Evolutionary conservation across 495 filamentous ascomycete genomes (phyloP), one percentile per base, ranked within the genome.

Genomic region (Penicillium salamii): DNA sequence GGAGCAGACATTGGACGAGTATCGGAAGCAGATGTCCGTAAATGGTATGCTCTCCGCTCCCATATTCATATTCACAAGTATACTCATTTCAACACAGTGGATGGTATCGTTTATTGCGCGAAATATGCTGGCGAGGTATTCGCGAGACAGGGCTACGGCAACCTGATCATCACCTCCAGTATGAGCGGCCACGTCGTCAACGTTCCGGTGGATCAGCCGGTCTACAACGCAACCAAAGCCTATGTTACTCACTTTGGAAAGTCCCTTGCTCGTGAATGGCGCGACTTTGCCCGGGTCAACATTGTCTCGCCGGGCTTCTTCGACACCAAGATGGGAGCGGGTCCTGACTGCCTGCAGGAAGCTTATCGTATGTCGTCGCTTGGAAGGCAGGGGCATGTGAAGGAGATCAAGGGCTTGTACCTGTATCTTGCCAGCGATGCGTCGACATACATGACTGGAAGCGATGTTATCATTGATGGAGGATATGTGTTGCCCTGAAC

Each of bases 181-280:
- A 91, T 92, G 89, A 88, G 84, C 59, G 89, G 78, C 3, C 86
- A 82, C 14, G 71, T 92, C 44, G 89, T 89, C 23, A 93, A 92
- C 53, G 80, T 83, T 36, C 84, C 83, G 1, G 66, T 82, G 18
- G 70, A 82, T 14, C 78, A 78, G 15, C 79, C 83, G 0, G 83
- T 87, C 1, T 88, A 88, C 65, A 89, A 88, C 57, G 78, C 74
- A 3, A 81, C 74, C 3, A 88, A 88, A 39, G 85, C 85, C 0
- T 84, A 81, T 7, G 78, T 88, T 0, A 78, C 85, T 15, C 83
- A 88, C 53, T 63, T 87, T 11, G 77, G 79, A 0, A 77, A 84
- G 20, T 87, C 81, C 18, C 69, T 88, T 20, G 84, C 85, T 1
- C 85, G 85, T 63, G 85, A 88, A 58, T 88, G 84, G 85, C 78